Base-by-base conservation (phyloP, 352 stramenopile genomes). In the Elongisporangium undulatum region DNA sequence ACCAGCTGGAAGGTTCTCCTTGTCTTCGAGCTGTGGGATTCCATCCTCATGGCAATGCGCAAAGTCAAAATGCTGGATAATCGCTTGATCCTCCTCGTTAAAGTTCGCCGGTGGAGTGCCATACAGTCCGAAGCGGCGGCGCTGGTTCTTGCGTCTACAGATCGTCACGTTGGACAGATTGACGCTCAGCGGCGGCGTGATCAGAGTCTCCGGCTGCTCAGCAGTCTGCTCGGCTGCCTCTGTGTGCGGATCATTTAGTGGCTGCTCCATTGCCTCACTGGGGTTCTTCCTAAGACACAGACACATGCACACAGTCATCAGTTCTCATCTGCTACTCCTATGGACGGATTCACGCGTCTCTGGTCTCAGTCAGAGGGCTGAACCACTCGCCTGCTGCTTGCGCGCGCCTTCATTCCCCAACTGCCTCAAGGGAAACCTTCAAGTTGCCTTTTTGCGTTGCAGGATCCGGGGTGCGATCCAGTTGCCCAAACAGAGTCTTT, bases 41-140 rank as follows among this genome's bases (percentile, higher is more conserved):
- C 12, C 34, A 15, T 45, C 34, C 10, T 45, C 34, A 10, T 51
- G 63, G 56, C 49, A 63, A 2, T 23, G 49, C 1, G 39, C 19
- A 34, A 68, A 68, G 24, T 68, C 58, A 23, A 68, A 53, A 10
- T 24, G 51, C 58, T 66, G 62, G 24, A 62, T n/a, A 19, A 66
- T 26, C 34, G 10, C 34, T 17, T 45, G 34, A 12, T 45, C 34
- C 13, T 45, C 34, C 34, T 45, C 34, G 16, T 15, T 45, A 45
- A 45, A 45, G 34, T 45, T 45, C 34, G 4, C 9, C 3, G 34
- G 34, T 17, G 34, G 34, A 45, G 34, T 17, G 34, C 34, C 34
- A 45, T 45, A 12, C 10, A 45, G 34, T 45, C 34, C 34, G 34
- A 45, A 45, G 34, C 34, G 34, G 4, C 34, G 34, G 34, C 34